Percentiles rank a stretch among this genome's conserved stretches.
These are phyloP conservation scores for Mikania micrantha DNA, from an alignment of 129 eudicot genomes.

Conservation along the genomic window DNA sequence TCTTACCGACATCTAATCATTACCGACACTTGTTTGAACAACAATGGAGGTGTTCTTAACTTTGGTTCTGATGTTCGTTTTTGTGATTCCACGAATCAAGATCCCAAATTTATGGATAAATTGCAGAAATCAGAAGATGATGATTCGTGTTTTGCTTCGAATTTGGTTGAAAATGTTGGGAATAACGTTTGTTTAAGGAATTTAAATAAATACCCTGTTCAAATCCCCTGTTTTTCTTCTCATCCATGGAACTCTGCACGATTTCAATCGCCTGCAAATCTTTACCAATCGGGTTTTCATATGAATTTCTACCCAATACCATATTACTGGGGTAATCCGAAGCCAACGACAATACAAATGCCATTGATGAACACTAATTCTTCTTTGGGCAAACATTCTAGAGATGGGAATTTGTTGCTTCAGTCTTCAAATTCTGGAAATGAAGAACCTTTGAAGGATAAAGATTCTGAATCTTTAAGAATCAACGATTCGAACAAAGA, in stretches of 20 bases:
- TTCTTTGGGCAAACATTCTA: conserved; percentile 67
- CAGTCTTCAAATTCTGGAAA: conserved; percentile 19
- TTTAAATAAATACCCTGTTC: conserved; percentile 30
- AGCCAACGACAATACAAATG: conserved; percentile 35
- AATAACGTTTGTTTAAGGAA: conserved; percentile 3
- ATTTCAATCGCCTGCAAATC: conserved; percentile 22
- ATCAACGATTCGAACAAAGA: conserved; percentile 54
- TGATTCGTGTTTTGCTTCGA: conserved; percentile 25
- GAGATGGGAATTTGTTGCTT: conserved; percentile 40
- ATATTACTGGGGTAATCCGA: conserved; percentile 44
- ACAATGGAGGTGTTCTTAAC: conserved; percentile 31
- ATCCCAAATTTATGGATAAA: conserved; percentile 36
- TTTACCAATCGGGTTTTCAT: conserved; percentile 32
- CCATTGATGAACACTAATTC: conserved; percentile 37
- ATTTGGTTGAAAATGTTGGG: conserved; percentile 25
- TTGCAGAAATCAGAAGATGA: conserved; percentile 23
- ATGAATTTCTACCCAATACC: conserved; percentile 39
- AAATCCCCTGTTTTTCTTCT: conserved; percentile 28
- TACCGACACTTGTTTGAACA: conserved; percentile 26
- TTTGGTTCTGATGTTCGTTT: conserved; percentile 43
- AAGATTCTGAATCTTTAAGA: conserved; percentile 40
- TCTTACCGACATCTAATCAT: conserved; percentile 33
- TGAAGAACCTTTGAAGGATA: conserved; percentile 18
- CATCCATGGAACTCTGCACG: conserved; percentile 33
- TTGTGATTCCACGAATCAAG: conserved; percentile 51